phyloP scores from a whole-genome alignment of 2,329 filamentous ascomycete genomes.

The Orbilia ellipsospora region DNA sequence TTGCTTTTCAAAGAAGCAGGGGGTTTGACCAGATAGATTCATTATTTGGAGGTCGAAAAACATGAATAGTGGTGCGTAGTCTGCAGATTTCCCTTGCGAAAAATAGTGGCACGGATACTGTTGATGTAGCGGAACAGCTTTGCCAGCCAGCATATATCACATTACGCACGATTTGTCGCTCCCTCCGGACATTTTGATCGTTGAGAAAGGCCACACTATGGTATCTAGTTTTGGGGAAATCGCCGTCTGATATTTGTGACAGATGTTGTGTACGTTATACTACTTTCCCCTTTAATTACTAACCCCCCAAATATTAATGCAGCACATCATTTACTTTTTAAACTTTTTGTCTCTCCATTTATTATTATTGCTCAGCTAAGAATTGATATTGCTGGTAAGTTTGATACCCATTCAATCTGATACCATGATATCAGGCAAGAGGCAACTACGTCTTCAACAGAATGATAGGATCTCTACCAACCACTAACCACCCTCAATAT shows the following conservation, averaged over 20 bases:
- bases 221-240: neutral
- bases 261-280: constrained; percentile 52
- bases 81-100: constrained; percentile 51
- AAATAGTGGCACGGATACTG: constrained; percentile 45
- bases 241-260: constrained; percentile 13
- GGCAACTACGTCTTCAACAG: constrained; percentile 13
- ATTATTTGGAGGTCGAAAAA: neutral
- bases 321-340: constrained; percentile 12
- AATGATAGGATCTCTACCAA: neutral
- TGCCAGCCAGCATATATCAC: constrained; percentile 26
- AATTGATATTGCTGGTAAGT: constrained; percentile 15
- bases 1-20: constrained; percentile 16
- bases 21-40: neutral
- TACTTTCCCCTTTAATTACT: constrained; percentile 46
- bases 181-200: neutral
- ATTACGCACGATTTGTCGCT: constrained; percentile 5
- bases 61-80: constrained; percentile 52
- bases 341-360: neutral
- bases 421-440: neutral
- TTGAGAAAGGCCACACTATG: neutral
- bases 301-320: constrained; percentile 32
- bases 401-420: neutral
- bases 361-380: neutral
- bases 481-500: neutral
- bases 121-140: constrained; percentile 55